Evolutionary conservation across 495 filamentous ascomycete species (phyloP), one percentile per base, ranked within the genome.

Genomic region (Hypomontagnella monticulosa): DNA sequence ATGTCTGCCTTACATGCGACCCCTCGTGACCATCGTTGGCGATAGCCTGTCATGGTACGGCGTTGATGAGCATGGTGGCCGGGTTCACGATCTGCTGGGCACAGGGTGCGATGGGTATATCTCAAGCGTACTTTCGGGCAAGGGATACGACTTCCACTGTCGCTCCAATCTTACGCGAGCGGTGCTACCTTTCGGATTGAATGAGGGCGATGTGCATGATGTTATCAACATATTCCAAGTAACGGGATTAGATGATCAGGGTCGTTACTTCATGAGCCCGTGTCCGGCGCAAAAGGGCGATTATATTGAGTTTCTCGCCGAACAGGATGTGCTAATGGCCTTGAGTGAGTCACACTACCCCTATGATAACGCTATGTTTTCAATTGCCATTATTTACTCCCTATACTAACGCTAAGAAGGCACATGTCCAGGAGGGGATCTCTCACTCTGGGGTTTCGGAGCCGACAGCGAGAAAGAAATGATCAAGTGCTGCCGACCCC

Each of bases 171-270:
- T 95, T 15, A 87, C 85, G 4, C 85, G 91, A 2, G 88, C 91
- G 0, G 83, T 93, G 23, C 67, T 87, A 1, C 87, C 87, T 0
- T 87, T 83, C 70, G 89, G 88, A 0, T 67, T 93, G 49, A 84
- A 81, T 8, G 91, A 93, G 72, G 76, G 82, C 41, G 90, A 93
- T 75, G 85, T 93, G 9, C 91, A 93, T 63, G 90, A 93, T 75
- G 90, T 93, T 1, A 75, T 93, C 51, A 93, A 93, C 71, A 81
- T 93, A 18, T 93, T 95, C 66, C 90, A 93, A 70, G 89, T 92
- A 19, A 93, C 90, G 0, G 90, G 89, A 0, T 71, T 93, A 54
- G 85, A 93, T 61, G 79, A 84, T 47, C 76, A 90, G 56, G 91
- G 88, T 0, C 82, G 86, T 42, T 95, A 93, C 57, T 93, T 90